These are phyloP conservation scores for Pilaira anomala DNA, from an alignment of 192 early-diverging fungal genomes.

Conservation along the genomic window DNA sequence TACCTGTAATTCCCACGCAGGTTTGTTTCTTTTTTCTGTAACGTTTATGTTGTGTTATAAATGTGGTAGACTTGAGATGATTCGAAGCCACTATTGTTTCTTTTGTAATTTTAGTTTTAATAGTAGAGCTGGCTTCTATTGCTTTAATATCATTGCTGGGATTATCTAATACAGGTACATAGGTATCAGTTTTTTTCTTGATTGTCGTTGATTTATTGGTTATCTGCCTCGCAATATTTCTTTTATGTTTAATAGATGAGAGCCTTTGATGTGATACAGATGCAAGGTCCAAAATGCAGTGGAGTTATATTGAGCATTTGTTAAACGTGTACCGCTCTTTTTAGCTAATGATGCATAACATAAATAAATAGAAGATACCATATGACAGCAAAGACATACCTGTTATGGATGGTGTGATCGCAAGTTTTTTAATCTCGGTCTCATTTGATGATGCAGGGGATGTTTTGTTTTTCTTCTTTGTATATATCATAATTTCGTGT, in stretches of 20 bases:
- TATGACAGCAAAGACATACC: not conserved
- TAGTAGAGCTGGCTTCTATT: not conserved
- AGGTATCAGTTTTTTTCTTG: not conserved
- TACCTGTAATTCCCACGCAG: slow-evolving; percentile 29
- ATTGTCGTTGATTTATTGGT: not conserved
- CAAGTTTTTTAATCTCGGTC: not conserved
- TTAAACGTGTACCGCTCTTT: not conserved
- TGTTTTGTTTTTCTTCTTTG: slow-evolving; percentile 30
- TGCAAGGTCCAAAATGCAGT: slow-evolving; percentile 35
- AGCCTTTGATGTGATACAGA: not conserved
- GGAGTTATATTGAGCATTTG: slow-evolving; percentile 5
- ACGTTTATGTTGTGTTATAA: not conserved
- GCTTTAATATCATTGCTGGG: not conserved
- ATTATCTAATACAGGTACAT: not conserved
- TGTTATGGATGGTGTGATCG: not conserved
- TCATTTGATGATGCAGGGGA: not conserved
- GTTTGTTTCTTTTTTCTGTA: not conserved
- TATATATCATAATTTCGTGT: slow-evolving; percentile 36
- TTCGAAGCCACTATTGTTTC: too few species aligned
- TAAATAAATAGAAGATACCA: too few species aligned
- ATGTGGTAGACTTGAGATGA: too few species aligned
- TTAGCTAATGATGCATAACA: not conserved
- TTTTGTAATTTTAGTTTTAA: not conserved
- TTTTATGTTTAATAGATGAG: slow-evolving; percentile 3
- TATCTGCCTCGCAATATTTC: slow-evolving; percentile 3